A percentile compares a stretch with the other conserved stretches of the same genome.
phyloP scores from a whole-genome alignment of 139 green algal species.

The Coelastrella sp. region DNA sequence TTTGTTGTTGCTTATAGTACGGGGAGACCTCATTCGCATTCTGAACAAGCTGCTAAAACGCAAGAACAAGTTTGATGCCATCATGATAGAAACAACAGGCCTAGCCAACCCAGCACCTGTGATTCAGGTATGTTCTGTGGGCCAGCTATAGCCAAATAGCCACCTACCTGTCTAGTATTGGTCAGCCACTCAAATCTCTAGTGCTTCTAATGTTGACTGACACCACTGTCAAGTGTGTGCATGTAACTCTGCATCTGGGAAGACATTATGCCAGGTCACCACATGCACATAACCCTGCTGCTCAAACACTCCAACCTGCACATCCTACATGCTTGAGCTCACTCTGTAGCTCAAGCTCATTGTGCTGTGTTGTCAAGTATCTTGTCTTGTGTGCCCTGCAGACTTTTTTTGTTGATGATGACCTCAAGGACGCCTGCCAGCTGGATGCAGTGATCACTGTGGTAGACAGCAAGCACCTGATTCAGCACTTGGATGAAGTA shows the following conservation, averaged over 20 bases:
- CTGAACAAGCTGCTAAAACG: constrained; percentile 86
- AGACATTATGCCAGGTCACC: no score
- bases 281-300: no score
- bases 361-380: background rate
- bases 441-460: constrained; percentile 84
- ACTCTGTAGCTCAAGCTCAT: no score
- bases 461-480: constrained; percentile 88
- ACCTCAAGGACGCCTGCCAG: constrained; percentile 65
- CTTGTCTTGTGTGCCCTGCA: constrained; percentile 47
- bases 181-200: no score
- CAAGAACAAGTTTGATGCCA: constrained; percentile 83
- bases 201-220: no score
- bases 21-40: constrained; percentile 89
- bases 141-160: no score
- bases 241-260: no score
- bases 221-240: no score
- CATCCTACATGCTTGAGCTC: no score
- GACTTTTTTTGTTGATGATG: constrained; percentile 93
- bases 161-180: no score
- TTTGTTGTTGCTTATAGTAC: constrained; percentile 60
- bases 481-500: constrained; percentile 85
- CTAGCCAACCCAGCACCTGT: constrained; percentile 93
- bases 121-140: constrained; percentile 38
- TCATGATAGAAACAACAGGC: constrained; percentile 95
- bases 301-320: no score